These are phyloP conservation scores for Hypoxylon trugodes DNA, from an alignment of 495 filamentous ascomycete genomes.

Conservation along the genomic window DNA sequence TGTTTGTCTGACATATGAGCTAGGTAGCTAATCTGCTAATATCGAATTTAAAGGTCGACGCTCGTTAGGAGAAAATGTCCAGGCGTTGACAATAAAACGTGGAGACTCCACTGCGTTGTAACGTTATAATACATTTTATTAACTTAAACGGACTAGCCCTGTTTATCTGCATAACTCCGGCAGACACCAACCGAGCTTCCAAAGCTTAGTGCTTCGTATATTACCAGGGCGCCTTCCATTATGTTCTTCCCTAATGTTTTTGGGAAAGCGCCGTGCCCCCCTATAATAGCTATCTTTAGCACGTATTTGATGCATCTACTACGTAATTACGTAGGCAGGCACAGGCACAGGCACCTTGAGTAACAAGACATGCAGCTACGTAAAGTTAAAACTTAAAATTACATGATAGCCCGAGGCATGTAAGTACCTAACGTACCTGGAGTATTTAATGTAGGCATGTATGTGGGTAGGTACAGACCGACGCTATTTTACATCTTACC, in stretches of 20 bases:
- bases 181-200: too few relatives aligned
- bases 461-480: not conserved
- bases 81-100: slow-evolving; percentile 4
- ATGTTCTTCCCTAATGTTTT: too few relatives aligned
- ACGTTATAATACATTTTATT: not conserved
- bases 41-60: not conserved
- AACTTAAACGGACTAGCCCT: not conserved
- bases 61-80: not conserved
- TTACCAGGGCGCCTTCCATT: too few relatives aligned
- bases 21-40: too few relatives aligned
- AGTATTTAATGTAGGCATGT: too few relatives aligned
- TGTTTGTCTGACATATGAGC: not conserved
- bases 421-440: slow-evolving; percentile 6
- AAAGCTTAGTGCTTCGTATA: too few relatives aligned
- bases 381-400: not conserved
- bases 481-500: slow-evolving; percentile 5
- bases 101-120: not conserved
- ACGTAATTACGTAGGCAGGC: not conserved
- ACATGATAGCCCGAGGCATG: not conserved
- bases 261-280: too few relatives aligned
- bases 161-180: too few relatives aligned
- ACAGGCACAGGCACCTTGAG: not conserved
- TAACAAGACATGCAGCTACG: not conserved
- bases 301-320: not conserved
- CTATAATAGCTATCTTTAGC: not conserved